Conservation (phyloP, 2,329 filamentous ascomycete genomes). For the Aspergillus terreus region DNA sequence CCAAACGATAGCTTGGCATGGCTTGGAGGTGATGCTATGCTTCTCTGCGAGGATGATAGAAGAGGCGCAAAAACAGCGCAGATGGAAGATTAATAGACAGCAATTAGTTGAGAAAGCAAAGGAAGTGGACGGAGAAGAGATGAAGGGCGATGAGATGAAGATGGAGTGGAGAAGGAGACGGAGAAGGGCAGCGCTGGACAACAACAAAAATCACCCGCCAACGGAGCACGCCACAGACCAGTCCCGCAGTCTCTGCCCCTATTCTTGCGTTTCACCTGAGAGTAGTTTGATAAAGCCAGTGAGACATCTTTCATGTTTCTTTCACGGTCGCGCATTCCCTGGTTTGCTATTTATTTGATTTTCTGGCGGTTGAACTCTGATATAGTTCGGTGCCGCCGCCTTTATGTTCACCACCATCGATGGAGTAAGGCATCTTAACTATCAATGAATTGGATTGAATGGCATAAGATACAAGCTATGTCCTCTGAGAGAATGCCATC, state of each 20-base stretch:
- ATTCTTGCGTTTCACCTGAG: not conserved
- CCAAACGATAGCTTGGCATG: slow-evolving; percentile 16
- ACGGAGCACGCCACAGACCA: slow-evolving; percentile 23
- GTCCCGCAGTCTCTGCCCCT: slow-evolving; percentile 11
- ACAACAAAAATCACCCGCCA: slow-evolving; percentile 2
- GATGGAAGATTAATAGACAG: too few relatives aligned
- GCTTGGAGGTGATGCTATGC: not conserved
- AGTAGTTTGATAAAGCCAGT: not conserved
- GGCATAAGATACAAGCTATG: too few relatives aligned
- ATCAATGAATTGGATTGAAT: too few relatives aligned
- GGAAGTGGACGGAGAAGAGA: not conserved
- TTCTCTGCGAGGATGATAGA: too few relatives aligned
- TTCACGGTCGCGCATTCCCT: too few relatives aligned
- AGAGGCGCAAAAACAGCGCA: not conserved
- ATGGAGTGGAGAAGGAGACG: slow-evolving; percentile 7
- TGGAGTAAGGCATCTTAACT: too few relatives aligned
- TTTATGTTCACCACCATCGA: not conserved
- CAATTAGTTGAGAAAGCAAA: not conserved
- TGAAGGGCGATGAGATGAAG: slow-evolving; percentile 3
- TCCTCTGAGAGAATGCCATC: too few relatives aligned
- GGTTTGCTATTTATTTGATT: not conserved
- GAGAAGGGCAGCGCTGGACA: slow-evolving; percentile 2
- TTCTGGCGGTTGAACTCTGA: not conserved
- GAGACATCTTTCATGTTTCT: too few relatives aligned
- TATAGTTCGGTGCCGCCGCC: not conserved